phyloP scores from a whole-genome alignment of 352 stramenopile species.

The Pythium monospermum region DNA sequence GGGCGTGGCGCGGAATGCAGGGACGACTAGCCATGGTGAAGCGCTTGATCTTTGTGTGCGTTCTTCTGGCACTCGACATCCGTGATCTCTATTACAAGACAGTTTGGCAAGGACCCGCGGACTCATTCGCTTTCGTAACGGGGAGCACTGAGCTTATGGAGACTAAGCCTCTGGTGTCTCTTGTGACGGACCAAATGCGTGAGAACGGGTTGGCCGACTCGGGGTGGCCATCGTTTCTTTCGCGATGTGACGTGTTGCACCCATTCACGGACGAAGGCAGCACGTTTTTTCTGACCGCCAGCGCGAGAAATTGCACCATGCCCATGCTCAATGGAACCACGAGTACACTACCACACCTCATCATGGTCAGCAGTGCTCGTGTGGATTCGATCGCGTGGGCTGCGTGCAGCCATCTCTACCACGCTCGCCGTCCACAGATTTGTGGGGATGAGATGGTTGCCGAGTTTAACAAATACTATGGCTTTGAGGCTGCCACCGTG shows the following conservation, averaged over 20 bases:
- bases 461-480: constrained; percentile 9
- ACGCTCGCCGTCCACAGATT: constrained; percentile 1
- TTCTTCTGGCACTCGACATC: constrained; percentile 9
- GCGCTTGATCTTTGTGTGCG: constrained; percentile 7
- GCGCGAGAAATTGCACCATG: constrained; percentile 3
- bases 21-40: constrained; percentile 15
- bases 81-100: constrained; percentile 16
- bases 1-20: background rate
- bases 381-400: constrained; percentile 9
- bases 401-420: constrained; percentile 4
- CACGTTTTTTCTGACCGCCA: constrained; percentile 8
- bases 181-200: constrained; percentile 1
- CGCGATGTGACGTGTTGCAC: constrained; percentile 2
- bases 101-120: background rate
- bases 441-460: constrained; percentile 7
- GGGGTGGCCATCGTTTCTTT: constrained; percentile 11
- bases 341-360: background rate
- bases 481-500: constrained; percentile 1
- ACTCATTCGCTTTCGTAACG: constrained; percentile 10
- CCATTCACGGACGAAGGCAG: background rate
- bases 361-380: constrained; percentile 4
- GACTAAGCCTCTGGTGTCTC: constrained; percentile 1
- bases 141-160: constrained; percentile 5
- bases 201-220: background rate
- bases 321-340: background rate